Evolutionary conservation across 345 rosid genomes (phyloP), one percentile per base, ranked within the genome.

Genomic region (Lepidium sativum): DNA sequence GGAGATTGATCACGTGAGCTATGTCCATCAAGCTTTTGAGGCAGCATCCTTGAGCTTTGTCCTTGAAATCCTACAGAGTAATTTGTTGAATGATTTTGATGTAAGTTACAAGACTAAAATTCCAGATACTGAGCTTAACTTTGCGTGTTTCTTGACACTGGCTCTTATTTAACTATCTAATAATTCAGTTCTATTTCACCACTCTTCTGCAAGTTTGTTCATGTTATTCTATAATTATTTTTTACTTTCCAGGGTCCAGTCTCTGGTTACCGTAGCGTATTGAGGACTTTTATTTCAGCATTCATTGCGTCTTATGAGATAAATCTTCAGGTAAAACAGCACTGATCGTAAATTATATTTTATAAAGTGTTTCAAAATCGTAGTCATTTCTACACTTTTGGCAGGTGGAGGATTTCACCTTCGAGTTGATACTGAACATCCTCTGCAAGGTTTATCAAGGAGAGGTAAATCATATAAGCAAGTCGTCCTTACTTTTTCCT

Each of bases 261-360:
- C 54, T 81, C 88, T 60, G 92, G 97, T 63, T 84, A 83, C 73
- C 88, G 81, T 60, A 83, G 90, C 78, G 90, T 94, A 62, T 75
- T 90, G 80, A 85, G 97, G 75, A 94, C 95, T 31, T 84, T 85
- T 65, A 68, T 90, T 74, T 90, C 97, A 76, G 82, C 99, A 50
- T 94, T 94, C 71, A 81, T 94, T 80, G 99, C 99, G 9, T 86
- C 97, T 10, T 94, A 90, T 62, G 99, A 94, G 77, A 79, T 94
- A 65, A 94, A 76, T 76, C 72, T 81, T 75, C 96, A 90, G 95
- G 97, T 90, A 74, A 68, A 38, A 53, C 43, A 35, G 35, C 23
- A 32, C 42, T 23, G 43, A 33, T 40, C 44, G 34, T 42, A 48
- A 39, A 52, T 39, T 1, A 60, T 37, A 8, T 35, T 60, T 8